Base-by-base conservation (phyloP, 2,329 filamentous ascomycete genomes). In the Mollisiaceae sp. region DNA sequence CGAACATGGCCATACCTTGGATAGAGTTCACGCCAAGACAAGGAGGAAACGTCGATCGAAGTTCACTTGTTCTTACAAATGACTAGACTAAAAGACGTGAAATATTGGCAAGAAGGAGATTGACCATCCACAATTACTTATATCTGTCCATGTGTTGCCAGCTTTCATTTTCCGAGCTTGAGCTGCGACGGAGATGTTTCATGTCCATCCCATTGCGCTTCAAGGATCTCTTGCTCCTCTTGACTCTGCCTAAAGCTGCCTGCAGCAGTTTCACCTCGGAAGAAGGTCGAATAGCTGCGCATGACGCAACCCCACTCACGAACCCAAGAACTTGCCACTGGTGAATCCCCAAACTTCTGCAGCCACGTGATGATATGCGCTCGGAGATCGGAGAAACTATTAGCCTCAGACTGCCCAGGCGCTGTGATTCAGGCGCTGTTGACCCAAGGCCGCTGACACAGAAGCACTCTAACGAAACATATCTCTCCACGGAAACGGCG, bases 91-190 rank as follows among this genome's bases (percentile, higher is more conserved):
- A 35, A 54, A n/a, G 24, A 50, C n/a, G n/a, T 50, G 24, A 9
- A 24, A n/a, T 45, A 32, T 32, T 32, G 27, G 27, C 27, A 32
- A 32, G 27, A 32, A 32, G 27, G 27, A 32, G 27, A 32, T 32
- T 32, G 47, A 52, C 20, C 14, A 22, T 22, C 24, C 11, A n/a
- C 14, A 14, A 9, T 22, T 52, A 15, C 15, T 54, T 57, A 57
- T 57, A 57, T 57, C 32, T 14, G 57, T 59, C 47, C 24, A 55
- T 61, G 59, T 62, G 64, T 62, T 59, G 65, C 61, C 65, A 66
- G 65, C 61, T 66, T 66, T 64, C 65, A 61, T 32, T 50, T 61
- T 61, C 58, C 35, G 18, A 38, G 39, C 35, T 55, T 61, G 27
- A 32, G 27, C 27, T 24, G 35, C 32, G 35, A 57, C 55, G 55